phyloP scores from a whole-genome alignment of 2,329 filamentous ascomycete species.

The Arthrobotrys entomopaga region DNA sequence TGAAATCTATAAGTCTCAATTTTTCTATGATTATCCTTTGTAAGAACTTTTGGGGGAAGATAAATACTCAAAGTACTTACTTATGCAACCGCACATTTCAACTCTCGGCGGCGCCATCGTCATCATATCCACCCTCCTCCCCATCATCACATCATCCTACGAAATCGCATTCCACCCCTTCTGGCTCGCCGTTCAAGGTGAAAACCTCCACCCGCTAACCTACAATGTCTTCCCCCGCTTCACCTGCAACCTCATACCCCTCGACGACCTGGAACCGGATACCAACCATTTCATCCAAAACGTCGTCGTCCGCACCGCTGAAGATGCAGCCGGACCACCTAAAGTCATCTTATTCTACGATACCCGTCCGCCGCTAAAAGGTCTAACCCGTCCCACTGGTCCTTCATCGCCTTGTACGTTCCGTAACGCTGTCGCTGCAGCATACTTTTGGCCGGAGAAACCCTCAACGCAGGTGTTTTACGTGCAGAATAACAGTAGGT shows the following conservation, averaged over 20 bases:
- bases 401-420: conserved; percentile 8
- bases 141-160: conserved; percentile 3
- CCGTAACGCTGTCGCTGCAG: conserved; percentile 7
- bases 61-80: too few relatives aligned
- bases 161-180: conserved; percentile 28
- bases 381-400: neutral
- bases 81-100: neutral
- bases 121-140: neutral
- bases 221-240: conserved; percentile 32
- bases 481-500: neutral
- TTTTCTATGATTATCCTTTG: too few relatives aligned
- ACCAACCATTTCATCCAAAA: neutral
- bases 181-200: neutral
- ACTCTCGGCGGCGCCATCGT: neutral
- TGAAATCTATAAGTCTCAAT: too few relatives aligned
- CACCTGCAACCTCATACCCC: conserved; percentile 19
- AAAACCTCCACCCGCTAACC: neutral
- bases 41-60: too few relatives aligned
- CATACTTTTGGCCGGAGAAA: conserved; percentile 7
- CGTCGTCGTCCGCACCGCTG: conserved; percentile 9
- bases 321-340: conserved; percentile 2
- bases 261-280: conserved; percentile 2
- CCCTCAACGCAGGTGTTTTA: conserved; percentile 14
- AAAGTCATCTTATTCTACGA: conserved; percentile 18
- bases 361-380: too few relatives aligned